Evolutionary conservation across 345 rosid species (phyloP).

Genomic region (Reutealis trisperma): DNA sequence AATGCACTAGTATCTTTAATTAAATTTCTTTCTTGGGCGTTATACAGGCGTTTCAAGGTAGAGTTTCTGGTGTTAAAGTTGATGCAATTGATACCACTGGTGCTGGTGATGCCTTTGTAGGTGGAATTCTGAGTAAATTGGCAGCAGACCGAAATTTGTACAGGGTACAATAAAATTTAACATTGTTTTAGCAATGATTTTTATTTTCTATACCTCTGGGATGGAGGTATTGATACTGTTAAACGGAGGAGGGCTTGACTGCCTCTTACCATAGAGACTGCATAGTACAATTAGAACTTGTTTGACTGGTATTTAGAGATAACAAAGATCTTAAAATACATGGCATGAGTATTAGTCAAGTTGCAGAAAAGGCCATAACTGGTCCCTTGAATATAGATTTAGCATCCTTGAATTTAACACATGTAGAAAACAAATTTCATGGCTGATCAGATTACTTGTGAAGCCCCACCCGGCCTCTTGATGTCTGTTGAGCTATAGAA

Average conservation of each 20-base stretch:
- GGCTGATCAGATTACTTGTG: neutral
- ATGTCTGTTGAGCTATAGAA: neutral
- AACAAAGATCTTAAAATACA: neutral
- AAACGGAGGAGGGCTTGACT: neutral
- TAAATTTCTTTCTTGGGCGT: neutral
- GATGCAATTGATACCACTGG: conserved; percentile 78
- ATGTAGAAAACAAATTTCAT: neutral
- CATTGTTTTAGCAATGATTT: neutral
- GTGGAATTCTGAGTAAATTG: conserved; percentile 61
- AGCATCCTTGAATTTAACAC: neutral
- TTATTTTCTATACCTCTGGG: neutral
- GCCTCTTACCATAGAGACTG: neutral
- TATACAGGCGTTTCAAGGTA: conserved; percentile 66
- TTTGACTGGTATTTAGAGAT: neutral
- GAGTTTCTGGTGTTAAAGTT: conserved; percentile 65
- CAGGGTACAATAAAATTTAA: conserved; percentile 34
- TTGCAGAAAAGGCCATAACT: neutral
- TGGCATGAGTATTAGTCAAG: neutral
- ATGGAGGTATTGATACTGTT: no score
- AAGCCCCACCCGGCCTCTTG: neutral
- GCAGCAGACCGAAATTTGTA: conserved; percentile 53
- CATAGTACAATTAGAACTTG: neutral
- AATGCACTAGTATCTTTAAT: no score
- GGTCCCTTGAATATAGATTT: neutral
- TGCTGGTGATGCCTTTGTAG: conserved; percentile 85